phyloP scores from a whole-genome alignment of 176 grass and related monocot genomes.

The Melocanna baccifera region DNA sequence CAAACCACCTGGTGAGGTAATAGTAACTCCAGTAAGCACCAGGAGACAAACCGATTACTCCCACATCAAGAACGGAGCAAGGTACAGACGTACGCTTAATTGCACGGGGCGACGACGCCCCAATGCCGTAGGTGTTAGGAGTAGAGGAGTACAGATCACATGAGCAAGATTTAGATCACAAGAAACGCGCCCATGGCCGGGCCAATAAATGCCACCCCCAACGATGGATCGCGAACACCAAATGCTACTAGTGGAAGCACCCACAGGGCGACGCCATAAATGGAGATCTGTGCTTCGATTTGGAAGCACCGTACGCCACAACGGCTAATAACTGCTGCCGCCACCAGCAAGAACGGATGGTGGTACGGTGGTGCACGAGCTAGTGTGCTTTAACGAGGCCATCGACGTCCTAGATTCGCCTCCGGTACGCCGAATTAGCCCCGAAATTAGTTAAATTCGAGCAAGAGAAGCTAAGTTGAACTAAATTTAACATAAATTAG shows the following conservation, averaged over 20 bases:
- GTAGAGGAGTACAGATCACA: conserved; percentile 18
- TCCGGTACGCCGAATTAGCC: conserved; percentile 8
- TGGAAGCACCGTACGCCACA: conserved; percentile 32
- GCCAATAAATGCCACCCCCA: conserved; percentile 37
- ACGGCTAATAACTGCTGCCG: conserved; percentile 39
- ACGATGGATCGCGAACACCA: background rate
- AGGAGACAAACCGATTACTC: conserved; percentile 42
- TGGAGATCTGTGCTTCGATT: conserved; percentile 44
- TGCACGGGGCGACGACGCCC: conserved; percentile 19
- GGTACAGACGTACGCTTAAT: conserved; percentile 40
- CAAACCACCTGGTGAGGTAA: background rate
- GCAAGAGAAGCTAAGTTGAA: background rate
- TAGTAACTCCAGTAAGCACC: conserved; percentile 23
- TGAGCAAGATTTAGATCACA: conserved; percentile 32
- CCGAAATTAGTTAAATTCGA: background rate
- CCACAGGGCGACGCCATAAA: conserved; percentile 26
- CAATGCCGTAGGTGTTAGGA: conserved; percentile 21
- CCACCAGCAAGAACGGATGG: conserved; percentile 26
- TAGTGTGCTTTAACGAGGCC: conserved; percentile 11
- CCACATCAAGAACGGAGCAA: conserved; percentile 32
- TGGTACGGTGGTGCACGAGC: background rate
- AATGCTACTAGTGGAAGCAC: background rate
- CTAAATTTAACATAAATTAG: background rate
- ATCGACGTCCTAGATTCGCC: conserved; percentile 18
- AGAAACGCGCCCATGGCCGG: conserved; percentile 33